Base-by-base conservation (phyloP, 495 filamentous ascomycete species). In the Chlorociboria aeruginascens region DNA sequence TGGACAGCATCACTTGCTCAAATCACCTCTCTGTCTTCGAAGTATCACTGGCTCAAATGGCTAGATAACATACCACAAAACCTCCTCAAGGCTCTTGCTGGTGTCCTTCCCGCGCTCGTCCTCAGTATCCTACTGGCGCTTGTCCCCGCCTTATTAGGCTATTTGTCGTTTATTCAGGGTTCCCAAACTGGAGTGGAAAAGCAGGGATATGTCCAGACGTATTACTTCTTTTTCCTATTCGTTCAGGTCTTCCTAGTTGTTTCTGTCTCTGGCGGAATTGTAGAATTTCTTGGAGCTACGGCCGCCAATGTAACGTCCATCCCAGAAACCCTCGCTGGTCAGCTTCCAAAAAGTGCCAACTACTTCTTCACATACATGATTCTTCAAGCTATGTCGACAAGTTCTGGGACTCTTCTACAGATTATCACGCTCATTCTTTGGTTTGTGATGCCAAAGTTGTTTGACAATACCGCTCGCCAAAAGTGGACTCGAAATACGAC, bases 301-400 rank as follows among this genome's bases (percentile, higher is more conserved):
- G 61, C 77, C n/a, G 67, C 76, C 10, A 52, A 57, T 32, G 59
- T 66, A 29, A 63, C 68, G 32, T 59, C 60, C n/a, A 76, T 86
- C 37, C 79, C 88, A 0, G 60, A 78, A 20, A 69, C 86, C n/a
- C 63, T 98, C 45, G 92, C 90, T 2, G 60, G 69, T 29, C 90
- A 90, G 54, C 72, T 98, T 33, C 92, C 92, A 34, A 83, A 81
- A 63, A 86, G 89, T 2, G 82, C 86, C 51, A 94, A 96, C 60
- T 97, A 95, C 65, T 98, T 97, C 69, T 97, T 96, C 69, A 88
- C 86, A 4, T 98, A 98, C 70, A 88, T 98, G 80, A 80, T 97
- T 61, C 78, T 98, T 14, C 93, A 96, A 60, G 86, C 89, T 12
- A 73, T 98, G 56, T 85, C 85, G 49, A 83, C 84, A 55, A 93